Conservation (phyloP, 495 filamentous ascomycete genomes). For the Glonium stellatum region DNA sequence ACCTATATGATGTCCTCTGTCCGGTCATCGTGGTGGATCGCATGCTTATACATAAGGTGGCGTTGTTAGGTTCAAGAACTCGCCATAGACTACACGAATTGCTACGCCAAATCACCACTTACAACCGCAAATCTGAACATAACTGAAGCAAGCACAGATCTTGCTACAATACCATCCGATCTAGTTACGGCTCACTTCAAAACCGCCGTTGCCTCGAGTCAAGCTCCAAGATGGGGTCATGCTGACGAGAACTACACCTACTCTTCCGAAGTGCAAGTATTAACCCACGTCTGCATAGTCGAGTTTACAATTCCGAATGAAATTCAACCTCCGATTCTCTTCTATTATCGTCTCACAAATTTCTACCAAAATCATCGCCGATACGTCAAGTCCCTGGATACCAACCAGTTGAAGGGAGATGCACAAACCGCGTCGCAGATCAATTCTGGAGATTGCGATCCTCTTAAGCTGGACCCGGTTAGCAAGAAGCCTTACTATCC, state of each 20-base stretch:
- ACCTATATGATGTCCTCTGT: background rate
- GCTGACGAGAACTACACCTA: slow-evolving; percentile 14
- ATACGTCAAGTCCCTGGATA: slow-evolving; percentile 84
- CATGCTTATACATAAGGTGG: slow-evolving; percentile 4
- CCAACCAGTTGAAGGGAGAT: slow-evolving; percentile 72
- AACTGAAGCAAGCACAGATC: background rate
- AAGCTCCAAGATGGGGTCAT: slow-evolving; percentile 23
- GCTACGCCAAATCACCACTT: slow-evolving; percentile 46
- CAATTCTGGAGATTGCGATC: slow-evolving; percentile 62
- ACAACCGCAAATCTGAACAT: slow-evolving; percentile 19
- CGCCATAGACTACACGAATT: slow-evolving; percentile 81
- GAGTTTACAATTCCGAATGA: slow-evolving; percentile 70
- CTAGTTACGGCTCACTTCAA: slow-evolving; percentile 63
- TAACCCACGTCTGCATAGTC: slow-evolving; percentile 51
- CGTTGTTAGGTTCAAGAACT: slow-evolving; percentile 74
- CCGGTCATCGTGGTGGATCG: background rate
- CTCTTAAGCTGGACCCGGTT: slow-evolving; percentile 51
- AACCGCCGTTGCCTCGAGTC: slow-evolving; percentile 29
- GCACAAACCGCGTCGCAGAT: slow-evolving; percentile 55
- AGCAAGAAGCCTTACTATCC: slow-evolving; percentile 75
- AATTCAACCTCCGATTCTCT: slow-evolving; percentile 69
- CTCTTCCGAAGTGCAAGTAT: slow-evolving; percentile 2
- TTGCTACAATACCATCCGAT: slow-evolving; percentile 35
- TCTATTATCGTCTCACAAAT: slow-evolving; percentile 94
- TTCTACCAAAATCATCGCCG: slow-evolving; percentile 99